Base-by-base conservation (phyloP, 768 basidiomycete genomes). In the Favolaschia claudopus region DNA sequence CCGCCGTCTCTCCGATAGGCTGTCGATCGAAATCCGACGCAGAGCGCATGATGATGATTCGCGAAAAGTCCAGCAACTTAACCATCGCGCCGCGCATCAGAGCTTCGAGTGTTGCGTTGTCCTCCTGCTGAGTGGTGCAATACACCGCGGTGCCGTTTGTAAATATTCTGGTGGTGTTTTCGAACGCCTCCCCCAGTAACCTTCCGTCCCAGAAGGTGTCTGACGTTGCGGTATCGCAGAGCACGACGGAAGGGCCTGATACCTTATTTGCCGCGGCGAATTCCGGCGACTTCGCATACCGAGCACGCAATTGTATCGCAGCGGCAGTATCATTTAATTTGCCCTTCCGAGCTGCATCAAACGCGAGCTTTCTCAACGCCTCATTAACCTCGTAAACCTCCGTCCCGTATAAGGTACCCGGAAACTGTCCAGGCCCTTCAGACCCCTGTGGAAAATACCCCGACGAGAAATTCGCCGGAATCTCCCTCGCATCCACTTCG, bases 401-500 rank as follows among this genome's bases (percentile, higher is more conserved):
- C 76, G 67, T 79, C 76, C 20, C 77, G 51, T 29, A 62, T 31
- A 20, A 19, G 4, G 3, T 6, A 3, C 45, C 47, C 15, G 70
- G 74, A 27, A 56, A 71, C 44, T 67, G 40, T 2, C 63, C 7
- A n/a, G 75, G 74, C 13, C 48, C 58, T 25, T 32, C 52, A 20
- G 71, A 57, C 7, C 72, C 74, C 31, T 69, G 70, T 2, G 73
- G 63, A 46, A 73, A 71, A 58, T 76, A 79, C 1, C 78, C 78
- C 1, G 76, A 74, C 3, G 71, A 40, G n/a, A 55, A 64, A 57
- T 74, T 71, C 14, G 33, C n/a, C 4, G 77, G 76, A 22, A 72
- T 75, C 63, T 81, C 74, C 4, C 78, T 65, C 13, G 78, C 67
- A 55, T 80, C 79, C 36, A 80, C 58, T 65, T 79, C 77, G 68